Evolutionary conservation across 164 flowering plant genomes (phyloP).

Genomic region (Dillenia suffruticosa): DNA sequence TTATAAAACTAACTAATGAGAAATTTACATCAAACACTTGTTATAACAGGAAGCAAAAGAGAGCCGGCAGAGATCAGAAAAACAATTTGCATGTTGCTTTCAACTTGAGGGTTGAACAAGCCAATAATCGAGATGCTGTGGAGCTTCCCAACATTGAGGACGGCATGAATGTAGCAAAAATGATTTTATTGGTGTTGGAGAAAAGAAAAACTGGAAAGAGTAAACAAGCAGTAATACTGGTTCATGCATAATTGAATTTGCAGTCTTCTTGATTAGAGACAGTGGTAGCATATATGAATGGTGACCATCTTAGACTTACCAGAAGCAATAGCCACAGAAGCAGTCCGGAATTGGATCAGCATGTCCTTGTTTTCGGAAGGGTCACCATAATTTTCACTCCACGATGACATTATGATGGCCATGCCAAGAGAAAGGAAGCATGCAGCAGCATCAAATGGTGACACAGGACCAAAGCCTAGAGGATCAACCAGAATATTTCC

Average conservation of each 20-base stretch:
- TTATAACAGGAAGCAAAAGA: constrained; percentile 68
- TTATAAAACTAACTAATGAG: too few relatives aligned
- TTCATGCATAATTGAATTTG: too few relatives aligned
- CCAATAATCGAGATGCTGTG: constrained; percentile 76
- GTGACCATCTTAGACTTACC: constrained; percentile 30
- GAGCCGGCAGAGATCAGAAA: constrained; percentile 65
- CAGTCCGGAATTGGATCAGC: constrained; percentile 84
- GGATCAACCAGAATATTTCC: constrained; percentile 79
- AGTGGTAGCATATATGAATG: too few relatives aligned
- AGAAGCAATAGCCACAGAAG: constrained; percentile 92
- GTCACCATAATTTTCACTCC: constrained; percentile 93
- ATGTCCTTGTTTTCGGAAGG: constrained; percentile 90
- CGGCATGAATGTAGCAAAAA: constrained; percentile 96
- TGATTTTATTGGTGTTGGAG: constrained; percentile 12
- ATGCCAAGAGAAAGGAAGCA: constrained; percentile 94
- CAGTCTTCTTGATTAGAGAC: too few relatives aligned
- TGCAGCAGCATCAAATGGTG: constrained; percentile 95
- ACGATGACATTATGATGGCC: constrained; percentile 80
- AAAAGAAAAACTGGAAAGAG: too few relatives aligned
- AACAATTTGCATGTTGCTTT: constrained; percentile 95
- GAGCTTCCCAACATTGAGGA: constrained; percentile 98
- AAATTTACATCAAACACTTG: constrained; percentile 44
- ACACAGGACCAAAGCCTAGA: constrained; percentile 80
- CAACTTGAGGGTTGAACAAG: constrained; percentile 66
- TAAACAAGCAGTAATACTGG: too few relatives aligned